phyloP scores from a whole-genome alignment of 2,329 filamentous ascomycete species.

The Colletotrichum phormii region DNA sequence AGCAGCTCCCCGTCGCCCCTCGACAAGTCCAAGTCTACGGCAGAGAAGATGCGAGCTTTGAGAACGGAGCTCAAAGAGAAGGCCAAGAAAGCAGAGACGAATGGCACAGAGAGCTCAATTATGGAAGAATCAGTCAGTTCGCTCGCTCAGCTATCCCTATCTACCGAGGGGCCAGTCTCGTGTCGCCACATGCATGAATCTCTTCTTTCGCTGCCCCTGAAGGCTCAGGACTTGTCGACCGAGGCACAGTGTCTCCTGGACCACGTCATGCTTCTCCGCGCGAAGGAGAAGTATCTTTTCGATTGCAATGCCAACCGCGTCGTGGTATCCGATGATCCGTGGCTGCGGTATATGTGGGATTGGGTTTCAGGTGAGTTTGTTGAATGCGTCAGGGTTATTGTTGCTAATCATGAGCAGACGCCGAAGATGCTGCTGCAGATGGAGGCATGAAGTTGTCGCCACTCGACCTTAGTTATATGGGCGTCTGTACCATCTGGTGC shows the following conservation, averaged over 20 bases:
- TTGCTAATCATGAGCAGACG: constrained; percentile 56
- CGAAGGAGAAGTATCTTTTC: constrained; percentile 72
- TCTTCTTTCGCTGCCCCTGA: constrained; percentile 58
- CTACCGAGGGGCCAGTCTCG: constrained; percentile 52
- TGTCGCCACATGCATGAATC: constrained; percentile 70
- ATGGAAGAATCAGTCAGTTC: constrained; percentile 45
- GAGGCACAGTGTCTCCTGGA: constrained; percentile 66
- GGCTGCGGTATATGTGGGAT: constrained; percentile 83
- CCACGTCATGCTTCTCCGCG: constrained; percentile 69
- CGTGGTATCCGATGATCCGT: constrained; percentile 77
- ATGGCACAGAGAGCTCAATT: background rate
- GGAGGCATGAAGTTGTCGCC: constrained; percentile 77
- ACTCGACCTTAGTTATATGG: constrained; percentile 81
- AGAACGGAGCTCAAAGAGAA: constrained; percentile 44
- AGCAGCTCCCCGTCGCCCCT: constrained; percentile 52
- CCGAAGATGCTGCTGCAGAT: constrained; percentile 72
- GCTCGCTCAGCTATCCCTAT: constrained; percentile 51
- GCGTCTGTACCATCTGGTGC: constrained; percentile 78
- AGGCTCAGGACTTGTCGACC: constrained; percentile 59
- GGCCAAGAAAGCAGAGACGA: constrained; percentile 41
- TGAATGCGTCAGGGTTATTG: background rate
- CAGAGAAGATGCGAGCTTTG: constrained; percentile 62
- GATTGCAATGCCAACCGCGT: constrained; percentile 73
- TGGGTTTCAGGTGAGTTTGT: constrained; percentile 73
- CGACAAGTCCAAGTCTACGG: constrained; percentile 53